A percentile compares a stretch with the other conserved stretches of the same genome.
Evolutionary conservation across 768 basidiomycete genomes (phyloP).

Genomic region (Omphalotus guepiniiformis): DNA sequence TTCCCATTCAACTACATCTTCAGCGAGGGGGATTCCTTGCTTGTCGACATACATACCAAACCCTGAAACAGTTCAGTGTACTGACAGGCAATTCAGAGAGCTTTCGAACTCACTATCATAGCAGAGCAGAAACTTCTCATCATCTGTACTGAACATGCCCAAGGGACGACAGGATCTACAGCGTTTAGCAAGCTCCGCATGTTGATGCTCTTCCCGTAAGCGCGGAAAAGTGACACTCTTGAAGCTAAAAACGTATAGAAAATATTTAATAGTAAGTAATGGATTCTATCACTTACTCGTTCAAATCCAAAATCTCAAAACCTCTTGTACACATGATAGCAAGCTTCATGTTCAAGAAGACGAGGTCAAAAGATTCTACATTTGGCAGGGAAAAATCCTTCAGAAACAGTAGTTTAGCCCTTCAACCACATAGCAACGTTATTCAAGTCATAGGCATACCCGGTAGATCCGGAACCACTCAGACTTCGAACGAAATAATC

Average conservation of each 20-base stretch:
- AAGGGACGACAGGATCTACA: conserved; percentile 79
- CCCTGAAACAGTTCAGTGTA: conserved; percentile 38
- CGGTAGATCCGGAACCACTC: conserved; percentile 97
- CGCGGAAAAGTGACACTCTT: conserved; percentile 88
- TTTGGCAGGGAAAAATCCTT: conserved; percentile 93
- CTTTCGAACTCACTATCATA: conserved; percentile 62
- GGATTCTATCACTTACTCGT: conserved; percentile 57
- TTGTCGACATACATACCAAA: conserved; percentile 92
- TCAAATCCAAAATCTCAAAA: conserved; percentile 96
- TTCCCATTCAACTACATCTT: conserved; percentile 89
- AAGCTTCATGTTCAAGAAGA: conserved; percentile 91
- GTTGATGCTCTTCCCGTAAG: conserved; percentile 58
- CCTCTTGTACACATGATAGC: conserved; percentile 92
- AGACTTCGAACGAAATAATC: conserved; percentile 65
- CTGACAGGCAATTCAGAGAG: neutral
- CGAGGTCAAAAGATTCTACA: conserved; percentile 82
- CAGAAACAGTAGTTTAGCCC: too few relatives aligned
- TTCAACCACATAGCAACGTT: too few relatives aligned
- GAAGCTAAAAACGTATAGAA: conserved; percentile 60
- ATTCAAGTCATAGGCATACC: too few relatives aligned
- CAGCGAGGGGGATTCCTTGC: conserved; percentile 75
- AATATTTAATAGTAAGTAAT: conserved; percentile 59
- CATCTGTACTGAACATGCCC: conserved; percentile 83
- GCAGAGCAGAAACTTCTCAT: conserved; percentile 85
- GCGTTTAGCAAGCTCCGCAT: conserved; percentile 69